Evolutionary conservation across 2,329 filamentous ascomycete genomes (phyloP), one percentile per base, ranked within the genome.

Genomic region (Immersiporthe knoxdaviesiana): DNA sequence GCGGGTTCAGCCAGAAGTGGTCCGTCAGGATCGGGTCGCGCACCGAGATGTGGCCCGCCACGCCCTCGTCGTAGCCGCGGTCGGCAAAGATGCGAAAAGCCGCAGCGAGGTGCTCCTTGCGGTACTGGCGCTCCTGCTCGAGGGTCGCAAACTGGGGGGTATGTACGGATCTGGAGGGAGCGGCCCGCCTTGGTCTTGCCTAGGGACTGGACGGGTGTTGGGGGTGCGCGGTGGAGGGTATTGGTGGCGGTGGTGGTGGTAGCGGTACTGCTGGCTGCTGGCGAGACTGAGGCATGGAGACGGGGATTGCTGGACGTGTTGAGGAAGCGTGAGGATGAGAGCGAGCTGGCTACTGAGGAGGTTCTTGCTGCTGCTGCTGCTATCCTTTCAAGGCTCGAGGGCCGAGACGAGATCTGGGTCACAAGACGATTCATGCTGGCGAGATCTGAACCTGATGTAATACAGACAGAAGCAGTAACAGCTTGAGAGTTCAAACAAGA

Each of bases 11-110:
- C 73, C 74, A 75, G 59, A 75, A 74, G 35, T 73, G 72, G 59
- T 74, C 72, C 1, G 72, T 72, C 16, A 71, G 35, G 14, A 75
- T 70, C 0, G 74, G 74, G 37, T 75, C 74, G 27, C 74, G 66
- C 64, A 72, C 68, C 2, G 58, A 66, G 69, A 91, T 90, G 76
- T 91, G 88, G 1, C 88, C 88, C 5, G 81, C 81, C 79, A 89
- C 88, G 70, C 88, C 88, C 75, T 90, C 88, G 0, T 83, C 85
- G 77, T 85, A 89, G 62, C 85, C 87, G 73, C 87, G 84, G 58
- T 86, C 82, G 0, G 87, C 83, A 74, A 89, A 90, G 66, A 89
- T 81, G 12, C 88, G 84, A 75, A 90, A 91, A 4, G 86, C 86
- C 1, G 81, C 81, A 0, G 86, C 86, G 77, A 87, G 86, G 75